A percentile compares a stretch with the other conserved stretches of the same genome.
These are phyloP conservation scores for Aureobasidium zeae DNA, from an alignment of 2,329 filamentous ascomycete species.

Conservation along the genomic window DNA sequence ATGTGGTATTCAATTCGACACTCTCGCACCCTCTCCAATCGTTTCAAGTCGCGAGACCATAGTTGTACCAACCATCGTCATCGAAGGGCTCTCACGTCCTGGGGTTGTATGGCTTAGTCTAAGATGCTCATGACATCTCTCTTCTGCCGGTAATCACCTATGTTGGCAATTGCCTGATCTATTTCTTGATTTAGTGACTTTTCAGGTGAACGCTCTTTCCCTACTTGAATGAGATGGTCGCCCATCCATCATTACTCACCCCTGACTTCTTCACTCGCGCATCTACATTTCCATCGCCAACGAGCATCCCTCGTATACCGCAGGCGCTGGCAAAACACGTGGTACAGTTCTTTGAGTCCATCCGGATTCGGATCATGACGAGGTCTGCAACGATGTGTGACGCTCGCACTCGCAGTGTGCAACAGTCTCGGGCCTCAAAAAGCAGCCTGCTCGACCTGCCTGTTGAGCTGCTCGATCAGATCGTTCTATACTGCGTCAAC, in stretches of 20 bases:
- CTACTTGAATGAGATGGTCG: neutral
- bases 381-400: neutral
- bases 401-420: neutral
- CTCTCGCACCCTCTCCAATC: neutral
- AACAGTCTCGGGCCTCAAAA: neutral
- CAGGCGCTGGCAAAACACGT: too few relatives aligned
- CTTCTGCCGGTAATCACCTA: neutral
- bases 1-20: neutral
- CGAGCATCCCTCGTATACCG: too few relatives aligned
- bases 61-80: conserved; percentile 7
- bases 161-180: conserved; percentile 4
- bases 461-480: conserved; percentile 16
- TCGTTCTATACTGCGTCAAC: conserved; percentile 6
- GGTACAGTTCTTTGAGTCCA: neutral
- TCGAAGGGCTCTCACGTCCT: neutral
- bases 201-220: neutral
- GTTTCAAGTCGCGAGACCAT: neutral
- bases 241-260: too few relatives aligned
- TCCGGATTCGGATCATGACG: neutral
- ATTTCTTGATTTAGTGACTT: conserved; percentile 4
- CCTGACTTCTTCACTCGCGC: neutral
- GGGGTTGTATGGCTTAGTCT: neutral
- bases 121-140: neutral
- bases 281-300: neutral
- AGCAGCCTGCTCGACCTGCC: conserved; percentile 16